phyloP scores from a whole-genome alignment of 331 rosid species.

The Saraca asoca region DNA sequence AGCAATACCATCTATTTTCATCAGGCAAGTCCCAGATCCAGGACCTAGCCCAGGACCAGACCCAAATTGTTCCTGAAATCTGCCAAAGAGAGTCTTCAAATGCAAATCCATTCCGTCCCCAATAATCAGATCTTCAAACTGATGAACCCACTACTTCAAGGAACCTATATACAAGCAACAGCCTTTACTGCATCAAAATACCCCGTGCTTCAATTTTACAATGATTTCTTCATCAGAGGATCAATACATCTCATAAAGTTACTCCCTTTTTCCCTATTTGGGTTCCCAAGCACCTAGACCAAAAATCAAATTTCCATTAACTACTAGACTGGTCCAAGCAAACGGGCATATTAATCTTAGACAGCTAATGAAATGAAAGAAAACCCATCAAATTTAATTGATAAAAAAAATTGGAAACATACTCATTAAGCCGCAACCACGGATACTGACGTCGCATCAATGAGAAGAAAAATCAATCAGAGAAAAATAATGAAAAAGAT shows the following conservation, averaged over 20 bases:
- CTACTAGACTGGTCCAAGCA: not conserved
- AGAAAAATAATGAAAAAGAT: not conserved
- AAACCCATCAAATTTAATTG: not conserved
- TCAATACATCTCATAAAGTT: not conserved
- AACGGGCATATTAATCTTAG: not conserved
- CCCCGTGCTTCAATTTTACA: slow-evolving; percentile 15
- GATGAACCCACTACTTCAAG: slow-evolving; percentile 20
- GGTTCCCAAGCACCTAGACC: no score
- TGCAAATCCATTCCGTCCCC: slow-evolving; percentile 57
- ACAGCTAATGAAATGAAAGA: not conserved
- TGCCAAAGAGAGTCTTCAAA: slow-evolving; percentile 65
- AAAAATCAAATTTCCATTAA: slow-evolving; percentile 7
- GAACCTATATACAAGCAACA: slow-evolving; percentile 29
- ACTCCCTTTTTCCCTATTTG: not conserved
- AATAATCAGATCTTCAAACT: slow-evolving; percentile 27
- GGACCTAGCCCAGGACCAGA: slow-evolving; percentile 76
- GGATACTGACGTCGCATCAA: no score
- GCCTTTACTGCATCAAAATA: slow-evolving; percentile 9
- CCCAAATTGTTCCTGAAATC: slow-evolving; percentile 75
- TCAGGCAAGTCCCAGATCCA: slow-evolving; percentile 69
- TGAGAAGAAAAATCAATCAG: not conserved
- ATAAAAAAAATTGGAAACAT: no score
- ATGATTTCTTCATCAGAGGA: not conserved
- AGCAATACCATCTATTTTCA: slow-evolving; percentile 64
- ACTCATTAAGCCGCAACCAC: no score